phyloP scores from a whole-genome alignment of 2,329 filamentous ascomycete genomes.

The Aspergillus fijiensis region DNA sequence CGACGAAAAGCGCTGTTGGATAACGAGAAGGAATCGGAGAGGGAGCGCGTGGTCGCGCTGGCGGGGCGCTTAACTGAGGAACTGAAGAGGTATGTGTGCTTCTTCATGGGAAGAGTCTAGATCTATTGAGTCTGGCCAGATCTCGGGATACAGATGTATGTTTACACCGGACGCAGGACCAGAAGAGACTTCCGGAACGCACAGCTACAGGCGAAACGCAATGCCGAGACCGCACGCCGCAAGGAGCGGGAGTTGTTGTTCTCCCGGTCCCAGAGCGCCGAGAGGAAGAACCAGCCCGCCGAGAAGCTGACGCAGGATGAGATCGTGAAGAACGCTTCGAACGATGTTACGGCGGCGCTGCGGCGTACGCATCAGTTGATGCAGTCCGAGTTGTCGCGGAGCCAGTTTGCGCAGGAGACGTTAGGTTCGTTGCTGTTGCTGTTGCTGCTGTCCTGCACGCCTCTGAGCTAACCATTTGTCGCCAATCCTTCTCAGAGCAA shows the following conservation, averaged over 20 bases:
- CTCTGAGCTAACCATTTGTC: not conserved
- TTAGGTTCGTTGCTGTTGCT: slow-evolving; percentile 48
- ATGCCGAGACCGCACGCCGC: slow-evolving; percentile 69
- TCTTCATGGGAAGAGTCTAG: not conserved
- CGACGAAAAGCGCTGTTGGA: slow-evolving; percentile 34
- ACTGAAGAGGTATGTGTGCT: slow-evolving; percentile 61
- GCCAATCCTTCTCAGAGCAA: slow-evolving; percentile 52
- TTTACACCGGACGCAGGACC: slow-evolving; percentile 41
- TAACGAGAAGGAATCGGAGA: slow-evolving; percentile 61
- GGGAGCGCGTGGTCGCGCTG: slow-evolving; percentile 64
- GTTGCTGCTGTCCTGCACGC: not conserved
- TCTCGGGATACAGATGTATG: not conserved
- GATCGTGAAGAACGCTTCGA: slow-evolving; percentile 70
- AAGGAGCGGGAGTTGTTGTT: slow-evolving; percentile 77
- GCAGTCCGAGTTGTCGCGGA: slow-evolving; percentile 77
- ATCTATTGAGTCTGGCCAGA: too few species aligned
- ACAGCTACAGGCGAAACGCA: slow-evolving; percentile 74
- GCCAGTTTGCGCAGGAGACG: slow-evolving; percentile 86
- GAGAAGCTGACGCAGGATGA: slow-evolving; percentile 68
- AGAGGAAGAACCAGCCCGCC: slow-evolving; percentile 31
- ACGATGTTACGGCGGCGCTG: slow-evolving; percentile 80
- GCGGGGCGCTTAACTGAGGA: slow-evolving; percentile 68
- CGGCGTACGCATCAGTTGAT: slow-evolving; percentile 85
- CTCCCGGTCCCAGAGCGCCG: slow-evolving; percentile 46
- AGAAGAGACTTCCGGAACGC: slow-evolving; percentile 75